Evolutionary conservation across 768 basidiomycete species (phyloP), one percentile per base, ranked within the genome.

Genomic region (Xerocomellus chrysenteron): DNA sequence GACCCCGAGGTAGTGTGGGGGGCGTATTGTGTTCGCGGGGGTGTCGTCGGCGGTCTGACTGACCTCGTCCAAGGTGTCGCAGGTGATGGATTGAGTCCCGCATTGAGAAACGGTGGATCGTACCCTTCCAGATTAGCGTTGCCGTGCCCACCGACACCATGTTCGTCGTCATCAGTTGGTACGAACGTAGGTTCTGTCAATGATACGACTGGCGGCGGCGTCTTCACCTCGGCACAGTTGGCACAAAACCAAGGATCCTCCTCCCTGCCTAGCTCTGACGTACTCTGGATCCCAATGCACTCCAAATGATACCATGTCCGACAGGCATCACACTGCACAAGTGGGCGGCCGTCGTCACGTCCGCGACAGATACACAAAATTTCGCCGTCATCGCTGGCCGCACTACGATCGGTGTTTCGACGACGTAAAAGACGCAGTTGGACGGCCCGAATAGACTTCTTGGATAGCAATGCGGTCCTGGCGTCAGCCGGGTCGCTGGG

Each of bases 241-340:
- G 70, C 90, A 88, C 70, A 72, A 69, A 80, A 93, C 90, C 91
- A 94, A 1, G 83, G 83, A 62, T 91, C 89, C 62, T 91, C 88
- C 65, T 90, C 88, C 47, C 72, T 80, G 8, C 89, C 91, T 16
- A 92, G 75, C 50, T 90, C 84, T 12, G 78, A 71, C 35, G 83
- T 78, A 61, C 77, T 79, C 50, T 72, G 73, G 62, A 93, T 87
- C 50, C 89, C 90, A 37, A 93, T 85, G 70, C 91, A 94, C 43
- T 82, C 73, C 33, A 91, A 77, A 71, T 94, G 91, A 66, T 88
- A 92, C 91, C 91, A 94, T 16, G 77, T 85, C 66, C 82, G 77
- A 68, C 91, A 94, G 5, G 79, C 78, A 63, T 93, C 90, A 61
- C 91, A 94, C 64, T 92, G 91, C 33, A 93, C 92, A 45, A 90